Conservation (phyloP, 768 basidiomycete genomes). For the Tubosaeta sp. region DNA sequence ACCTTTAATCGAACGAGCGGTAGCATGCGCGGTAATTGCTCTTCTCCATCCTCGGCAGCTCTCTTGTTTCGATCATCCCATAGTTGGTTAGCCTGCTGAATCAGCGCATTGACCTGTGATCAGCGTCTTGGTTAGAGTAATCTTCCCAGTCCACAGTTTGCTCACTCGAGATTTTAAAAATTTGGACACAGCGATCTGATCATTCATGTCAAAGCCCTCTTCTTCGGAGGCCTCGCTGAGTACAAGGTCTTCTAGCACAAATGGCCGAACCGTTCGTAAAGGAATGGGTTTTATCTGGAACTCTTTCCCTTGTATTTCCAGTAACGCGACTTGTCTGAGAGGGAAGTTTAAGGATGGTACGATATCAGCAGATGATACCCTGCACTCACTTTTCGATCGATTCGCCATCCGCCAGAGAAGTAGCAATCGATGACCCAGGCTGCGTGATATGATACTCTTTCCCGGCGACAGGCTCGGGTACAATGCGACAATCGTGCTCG, state of each 20-base stretch:
- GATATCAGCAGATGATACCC: neutral
- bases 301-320: slow-evolving; percentile 84
- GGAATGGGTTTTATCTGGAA: slow-evolving; percentile 84
- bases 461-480: slow-evolving; percentile 86
- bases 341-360: neutral
- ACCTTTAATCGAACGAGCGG: slow-evolving; percentile 87
- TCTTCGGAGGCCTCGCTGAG: slow-evolving; percentile 77
- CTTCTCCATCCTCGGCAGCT: slow-evolving; percentile 59
- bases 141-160: neutral
- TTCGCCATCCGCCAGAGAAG: slow-evolving; percentile 91
- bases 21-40: slow-evolving; percentile 65
- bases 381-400: slow-evolving; percentile 73
- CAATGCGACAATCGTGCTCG: slow-evolving; percentile 94
- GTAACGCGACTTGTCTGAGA: slow-evolving; percentile 81
- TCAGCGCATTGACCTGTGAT: slow-evolving; percentile 68
- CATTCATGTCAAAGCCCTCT: slow-evolving; percentile 68
- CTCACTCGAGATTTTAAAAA: slow-evolving; percentile 69
- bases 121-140: slow-evolving; percentile 1
- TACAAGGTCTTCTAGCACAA: slow-evolving; percentile 79
- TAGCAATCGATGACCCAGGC: slow-evolving; percentile 94
- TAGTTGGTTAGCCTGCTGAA: slow-evolving; percentile 61
- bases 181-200: slow-evolving; percentile 80
- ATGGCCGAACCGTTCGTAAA: slow-evolving; percentile 89
- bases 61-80: slow-evolving; percentile 25
- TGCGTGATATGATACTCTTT: slow-evolving; percentile 91